Evolutionary conservation across 2,329 filamentous ascomycete species (phyloP), one percentile per base, ranked within the genome.

Genomic region (Diaporthe citriasiana): DNA sequence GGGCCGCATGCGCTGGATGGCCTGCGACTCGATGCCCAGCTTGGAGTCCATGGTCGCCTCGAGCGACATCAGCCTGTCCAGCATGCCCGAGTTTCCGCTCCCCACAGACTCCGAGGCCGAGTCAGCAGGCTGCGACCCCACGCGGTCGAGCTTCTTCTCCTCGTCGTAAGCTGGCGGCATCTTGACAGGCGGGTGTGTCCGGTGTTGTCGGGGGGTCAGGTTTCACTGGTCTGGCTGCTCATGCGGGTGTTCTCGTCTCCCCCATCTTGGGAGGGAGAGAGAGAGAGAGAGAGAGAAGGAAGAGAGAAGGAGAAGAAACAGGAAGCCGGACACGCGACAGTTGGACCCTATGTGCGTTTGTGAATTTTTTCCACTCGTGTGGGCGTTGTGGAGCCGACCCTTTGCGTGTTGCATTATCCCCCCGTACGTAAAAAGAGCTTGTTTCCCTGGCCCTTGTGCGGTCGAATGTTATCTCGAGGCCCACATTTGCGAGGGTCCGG

Each of bases 1-100:
- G 51, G 86, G 83, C 12, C 81, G 81, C 75, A 87, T 85, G 70
- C 87, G 84, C 10, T 80, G 79, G 50, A 87, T 83, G 65, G 84
- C 85, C 63, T 87, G 79, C 4, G 85, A 83, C 78, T 89, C 87
- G 70, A 89, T 81, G 25, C 87, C 87, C 42, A 89, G 78, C 75
- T 82, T 85, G 50, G 77, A 78, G 77, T 89, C 87, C 77, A 88
- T 79, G 15, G 81, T 78, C 13, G 80, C 79, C 74, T 89, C 87
- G 65, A 84, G 81, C 66, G 79, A 76, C 57, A 84, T 84, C 25
- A 86, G 77, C 42, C 73, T 79, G 35, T 77, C 82, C 42, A 86
- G 77, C 70, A 84, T 76, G 13, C 79, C 78, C 17, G 53, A 42
- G 42, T 45, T 6, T 12, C 59, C 59, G 35, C 27, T 68, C 22